Evolutionary conservation across 164 flowering plant species (phyloP).

Genomic region (Houttuynia cordata): DNA sequence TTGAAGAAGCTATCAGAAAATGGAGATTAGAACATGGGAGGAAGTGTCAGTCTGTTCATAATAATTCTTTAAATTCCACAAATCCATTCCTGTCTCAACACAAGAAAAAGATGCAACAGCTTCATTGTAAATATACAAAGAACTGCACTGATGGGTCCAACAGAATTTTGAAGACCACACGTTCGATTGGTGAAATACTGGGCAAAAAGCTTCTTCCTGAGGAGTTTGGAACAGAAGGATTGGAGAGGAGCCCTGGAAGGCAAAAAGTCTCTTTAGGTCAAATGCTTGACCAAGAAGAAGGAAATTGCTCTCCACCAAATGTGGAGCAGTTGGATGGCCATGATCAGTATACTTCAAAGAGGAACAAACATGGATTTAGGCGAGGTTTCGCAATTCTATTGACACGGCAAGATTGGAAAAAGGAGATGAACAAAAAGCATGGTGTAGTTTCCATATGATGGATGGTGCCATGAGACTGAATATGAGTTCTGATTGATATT

Average conservation of each 20-base stretch:
- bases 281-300: slow-evolving; percentile 47
- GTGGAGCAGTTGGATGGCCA: slow-evolving; percentile 21
- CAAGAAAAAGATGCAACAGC: slow-evolving; percentile 37
- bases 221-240: slow-evolving; percentile 30
- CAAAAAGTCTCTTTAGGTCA: slow-evolving; percentile 67
- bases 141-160: slow-evolving; percentile 27
- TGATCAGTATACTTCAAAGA: slow-evolving; percentile 47
- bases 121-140: slow-evolving; percentile 48
- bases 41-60: slow-evolving; percentile 45
- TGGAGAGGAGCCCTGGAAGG: slow-evolving; percentile 18
- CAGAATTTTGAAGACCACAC: slow-evolving; percentile 49
- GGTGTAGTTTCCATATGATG: background rate
- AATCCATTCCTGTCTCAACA: slow-evolving; percentile 37
- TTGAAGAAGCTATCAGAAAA: slow-evolving; percentile 73
- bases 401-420: slow-evolving; percentile 44
- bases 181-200: slow-evolving; percentile 87
- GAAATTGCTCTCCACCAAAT: slow-evolving; percentile 15
- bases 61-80: slow-evolving; percentile 63
- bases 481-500: no score
- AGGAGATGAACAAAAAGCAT: slow-evolving; percentile 16
- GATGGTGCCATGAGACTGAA: no score
- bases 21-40: slow-evolving; percentile 83
- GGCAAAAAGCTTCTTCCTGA: slow-evolving; percentile 69
- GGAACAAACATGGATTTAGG: slow-evolving; percentile 64
- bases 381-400: slow-evolving; percentile 35